Conservation (phyloP, 73 alveolate species). For the Halteria grandinella region DNA sequence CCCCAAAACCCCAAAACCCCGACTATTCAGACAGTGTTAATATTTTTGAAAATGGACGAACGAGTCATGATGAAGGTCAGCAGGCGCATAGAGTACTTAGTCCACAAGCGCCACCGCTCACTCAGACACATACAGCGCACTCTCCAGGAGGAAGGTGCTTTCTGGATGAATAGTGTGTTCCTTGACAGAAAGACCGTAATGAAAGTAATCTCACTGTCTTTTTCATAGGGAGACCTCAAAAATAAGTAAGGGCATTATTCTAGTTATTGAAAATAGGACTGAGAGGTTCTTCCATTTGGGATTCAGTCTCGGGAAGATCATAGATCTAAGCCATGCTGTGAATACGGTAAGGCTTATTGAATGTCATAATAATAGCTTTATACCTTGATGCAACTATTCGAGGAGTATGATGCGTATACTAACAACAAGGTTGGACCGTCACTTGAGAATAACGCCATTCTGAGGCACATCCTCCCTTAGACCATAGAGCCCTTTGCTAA, state of each 20-base stretch:
- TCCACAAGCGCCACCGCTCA: conserved; percentile 50
- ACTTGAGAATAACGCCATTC: conserved; percentile 30
- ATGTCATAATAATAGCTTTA: conserved; percentile 5
- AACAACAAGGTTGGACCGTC: background rate
- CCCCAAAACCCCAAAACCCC: no score
- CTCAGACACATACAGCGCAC: conserved; percentile 29
- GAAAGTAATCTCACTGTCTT: background rate
- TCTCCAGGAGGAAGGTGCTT: conserved; percentile 17
- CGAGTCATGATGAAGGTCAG: conserved; percentile 30
- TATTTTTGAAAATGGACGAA: conserved; percentile 45
- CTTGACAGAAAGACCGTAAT: background rate
- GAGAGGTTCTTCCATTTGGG: conserved; percentile 46
- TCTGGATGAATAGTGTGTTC: conserved; percentile 45
- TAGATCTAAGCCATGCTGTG: conserved; percentile 41
- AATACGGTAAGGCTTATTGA: conserved; percentile 1
- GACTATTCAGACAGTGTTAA: background rate
- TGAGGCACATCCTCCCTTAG: conserved; percentile 8
- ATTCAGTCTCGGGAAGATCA: conserved; percentile 39
- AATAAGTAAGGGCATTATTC: conserved; percentile 6
- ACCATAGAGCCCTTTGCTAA: conserved; percentile 30
- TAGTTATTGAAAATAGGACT: conserved; percentile 1
- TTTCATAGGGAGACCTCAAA: conserved; percentile 2
- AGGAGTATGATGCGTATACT: conserved; percentile 41
- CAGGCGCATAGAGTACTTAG: conserved; percentile 55
- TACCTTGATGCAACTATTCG: conserved; percentile 48